These are phyloP conservation scores for Crithidia acanthocephali DNA, from an alignment of 208 protist species.

Conservation along the genomic window DNA sequence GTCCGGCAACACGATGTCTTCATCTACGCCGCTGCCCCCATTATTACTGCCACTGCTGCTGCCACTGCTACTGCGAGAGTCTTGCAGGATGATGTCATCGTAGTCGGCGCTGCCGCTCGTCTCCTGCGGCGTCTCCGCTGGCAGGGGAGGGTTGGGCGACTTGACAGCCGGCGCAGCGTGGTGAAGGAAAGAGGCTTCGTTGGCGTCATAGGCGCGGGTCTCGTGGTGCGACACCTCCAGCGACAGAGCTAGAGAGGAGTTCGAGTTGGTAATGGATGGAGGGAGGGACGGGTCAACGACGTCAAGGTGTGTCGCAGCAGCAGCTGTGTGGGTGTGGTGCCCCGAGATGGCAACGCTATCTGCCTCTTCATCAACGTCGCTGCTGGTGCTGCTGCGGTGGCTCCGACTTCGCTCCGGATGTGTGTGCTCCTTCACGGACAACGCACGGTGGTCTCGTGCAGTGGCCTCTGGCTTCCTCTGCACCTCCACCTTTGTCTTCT, in stretches of 20 bases:
- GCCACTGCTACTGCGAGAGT: background rate
- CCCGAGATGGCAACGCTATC: background rate
- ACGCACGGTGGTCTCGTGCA: too few relatives aligned
- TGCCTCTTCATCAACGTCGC: background rate
- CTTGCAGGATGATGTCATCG: background rate
- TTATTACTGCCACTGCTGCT: slow-evolving; percentile 1
- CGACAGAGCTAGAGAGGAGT: background rate
- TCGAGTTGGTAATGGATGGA: background rate
- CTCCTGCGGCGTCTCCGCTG: too few relatives aligned
- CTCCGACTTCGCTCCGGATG: background rate
- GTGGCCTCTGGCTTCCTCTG: too few relatives aligned
- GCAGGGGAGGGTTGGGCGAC: too few relatives aligned
- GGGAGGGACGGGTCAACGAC: background rate
- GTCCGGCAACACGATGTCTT: slow-evolving; percentile 1
- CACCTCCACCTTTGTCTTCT: background rate
- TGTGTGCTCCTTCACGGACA: background rate
- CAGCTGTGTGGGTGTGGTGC: background rate
- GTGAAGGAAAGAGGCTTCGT: background rate
- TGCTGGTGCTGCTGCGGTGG: background rate
- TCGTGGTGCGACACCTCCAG: background rate
- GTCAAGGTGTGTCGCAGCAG: background rate
- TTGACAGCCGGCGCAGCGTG: background rate
- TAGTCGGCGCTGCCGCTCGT: background rate
- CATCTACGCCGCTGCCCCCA: background rate
- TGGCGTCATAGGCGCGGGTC: background rate